Evolutionary conservation across 352 stramenopile genomes (phyloP), one percentile per base, ranked within the genome.

Genomic region (Phytophthora constricta): DNA sequence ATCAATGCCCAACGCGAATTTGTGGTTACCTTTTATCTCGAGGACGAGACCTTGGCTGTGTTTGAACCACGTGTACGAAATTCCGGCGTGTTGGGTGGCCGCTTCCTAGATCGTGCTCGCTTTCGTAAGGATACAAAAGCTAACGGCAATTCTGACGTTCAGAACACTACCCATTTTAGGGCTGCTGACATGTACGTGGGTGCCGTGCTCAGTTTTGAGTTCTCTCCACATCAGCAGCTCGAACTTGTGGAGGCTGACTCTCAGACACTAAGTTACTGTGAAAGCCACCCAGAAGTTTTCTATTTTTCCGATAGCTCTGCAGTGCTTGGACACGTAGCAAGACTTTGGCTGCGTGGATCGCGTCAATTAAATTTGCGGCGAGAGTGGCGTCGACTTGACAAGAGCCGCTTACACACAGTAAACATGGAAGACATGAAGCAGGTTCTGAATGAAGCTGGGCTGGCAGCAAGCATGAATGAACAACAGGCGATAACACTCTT

Each of bases 1-100:
- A 48, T 80, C 26, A 82, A 92, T 48, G 58, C 62, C 0, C 59
- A 84, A 28, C 79, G 89, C 9, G 65, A 82, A 53, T 96, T 97
- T 61, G 80, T 95, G 11, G 51, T 97, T 55, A 91, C 83, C 26
- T 95, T 82, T 54, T 95, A 84, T 62, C 68, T 95, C 22, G 84
- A 87, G 26, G 86, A 96, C 56, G 86, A 90, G 47, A 95, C 89
- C 28, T 60, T 96, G 17, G 61, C 78, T 3, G 79, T 96, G 10
- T 95, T 89, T 57, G 88, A 96, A 56, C 84, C 86, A 16, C 73
- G 65, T 13, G 66, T 90, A 8, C 64, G 73, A 41, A 96, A 95
- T 63, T 92, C 83, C 8, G 89, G 89, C 16, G 65, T 92, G 14
- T 31, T 55, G 3, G 83, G 81, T 9, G 88, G 88, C 0, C 78